Conservation (phyloP, 352 stramenopile species). For the Vaucheria bursata region DNA sequence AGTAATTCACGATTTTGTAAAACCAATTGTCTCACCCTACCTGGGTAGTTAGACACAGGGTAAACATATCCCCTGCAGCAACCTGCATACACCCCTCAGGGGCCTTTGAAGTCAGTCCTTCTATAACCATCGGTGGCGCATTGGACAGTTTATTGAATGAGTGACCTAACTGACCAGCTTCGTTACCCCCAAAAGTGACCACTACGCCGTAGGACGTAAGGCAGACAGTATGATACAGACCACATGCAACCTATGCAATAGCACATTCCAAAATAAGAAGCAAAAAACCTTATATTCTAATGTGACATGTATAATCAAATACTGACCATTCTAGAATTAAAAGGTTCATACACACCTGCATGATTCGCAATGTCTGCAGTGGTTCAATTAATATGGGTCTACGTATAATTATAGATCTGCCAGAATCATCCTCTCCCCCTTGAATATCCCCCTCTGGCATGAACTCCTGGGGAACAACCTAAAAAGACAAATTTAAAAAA, state of each 20-base stretch:
- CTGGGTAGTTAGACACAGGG: constrained; percentile 41
- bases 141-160: neutral
- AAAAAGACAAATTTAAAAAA: too few species aligned
- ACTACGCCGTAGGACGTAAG: constrained; percentile 47
- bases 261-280: neutral
- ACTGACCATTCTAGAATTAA: too few species aligned
- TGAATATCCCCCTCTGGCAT: too few species aligned
- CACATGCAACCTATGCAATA: constrained; percentile 43
- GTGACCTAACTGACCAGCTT: constrained; percentile 19
- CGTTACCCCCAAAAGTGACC: constrained; percentile 47
- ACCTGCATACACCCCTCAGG: constrained; percentile 12
- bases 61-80: constrained; percentile 50
- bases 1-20: neutral
- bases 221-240: constrained; percentile 49
- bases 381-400: constrained; percentile 12
- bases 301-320: too few species aligned
- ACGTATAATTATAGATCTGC: constrained; percentile 15
- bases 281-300: too few species aligned
- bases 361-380: constrained; percentile 13
- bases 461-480: too few species aligned
- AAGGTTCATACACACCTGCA: too few species aligned
- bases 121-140: neutral
- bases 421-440: neutral
- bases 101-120: neutral
- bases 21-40: constrained; percentile 39